Base-by-base conservation (phyloP, 164 flowering plant species). In the Chloranthus sessilifolius region DNA sequence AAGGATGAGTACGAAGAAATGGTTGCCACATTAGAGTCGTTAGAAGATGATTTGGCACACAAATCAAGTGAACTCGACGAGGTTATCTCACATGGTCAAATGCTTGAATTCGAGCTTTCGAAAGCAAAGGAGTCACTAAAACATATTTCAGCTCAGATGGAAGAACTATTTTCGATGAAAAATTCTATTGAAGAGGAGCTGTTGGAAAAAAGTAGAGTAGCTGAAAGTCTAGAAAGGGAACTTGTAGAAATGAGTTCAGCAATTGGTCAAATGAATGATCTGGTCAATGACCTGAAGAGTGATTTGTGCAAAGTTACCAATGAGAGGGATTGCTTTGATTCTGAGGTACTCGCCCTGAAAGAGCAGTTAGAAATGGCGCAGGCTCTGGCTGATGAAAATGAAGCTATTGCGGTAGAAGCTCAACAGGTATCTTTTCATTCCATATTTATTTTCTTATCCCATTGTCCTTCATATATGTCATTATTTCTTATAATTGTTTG, bases 391-490 rank as follows among this genome's bases (percentile, higher is more conserved):
- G 86, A 69, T 60, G 87, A 80, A 70, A 78, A 65, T 61, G 91
- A 83, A 67, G 88, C 82, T 31, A 64, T 76, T 52, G 79, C 82
- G 7, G 17, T 58, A 8, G 99, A 94, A 74, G 85, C 88, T 56
- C 81, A 65, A 52, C 72, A 87, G 95, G 99, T 87, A 55, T 16
- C 25, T 43, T 59, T n/a, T 23, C 14, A 17, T 1, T 16, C 44
- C 19, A 7, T 38, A 0, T 11, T 31, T 26, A 9, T 43, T 33
- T 11, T 17, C 25, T 19, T 16, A 21, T 30, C 45, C 12, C 35
- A 2, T 25, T 26, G 33, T 62, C 7, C 48, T 17, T 1, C 15
- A 36, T 37, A 10, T n/a, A n/a, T 50, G 27, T 53, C 38, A 26
- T 52, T 7, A 19, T 9, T 44, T 17, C 25, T 63, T 26, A 4